Conservation (phyloP, 805 yeast species). For the Metschnikowia colocasiae region DNA sequence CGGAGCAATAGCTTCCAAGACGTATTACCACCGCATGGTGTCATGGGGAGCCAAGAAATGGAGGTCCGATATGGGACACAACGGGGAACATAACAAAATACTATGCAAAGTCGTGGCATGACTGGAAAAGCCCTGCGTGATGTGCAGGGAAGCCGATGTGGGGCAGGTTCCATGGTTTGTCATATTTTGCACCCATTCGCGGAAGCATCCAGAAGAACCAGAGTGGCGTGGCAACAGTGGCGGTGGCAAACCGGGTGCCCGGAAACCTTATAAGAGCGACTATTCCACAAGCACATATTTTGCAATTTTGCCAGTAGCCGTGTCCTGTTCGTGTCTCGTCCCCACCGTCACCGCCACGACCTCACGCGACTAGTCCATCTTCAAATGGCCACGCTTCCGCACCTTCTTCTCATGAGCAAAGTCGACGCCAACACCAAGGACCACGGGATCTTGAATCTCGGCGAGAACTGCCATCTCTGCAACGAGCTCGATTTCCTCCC, state of each 20-base stretch:
- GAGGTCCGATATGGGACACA: too few relatives aligned
- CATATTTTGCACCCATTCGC: constrained; percentile 8
- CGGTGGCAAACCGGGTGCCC: not conserved
- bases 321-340: not conserved
- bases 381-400: constrained; percentile 8
- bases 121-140: too few relatives aligned
- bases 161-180: not conserved
- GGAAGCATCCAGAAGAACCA: constrained; percentile 6
- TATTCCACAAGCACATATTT: not conserved
- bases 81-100: too few relatives aligned
- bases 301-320: not conserved
- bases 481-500: constrained; percentile 57
- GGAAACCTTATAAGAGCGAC: not conserved
- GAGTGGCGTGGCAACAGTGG: not conserved
- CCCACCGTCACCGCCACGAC: constrained; percentile 3
- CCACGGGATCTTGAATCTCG: constrained; percentile 49
- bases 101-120: too few relatives aligned
- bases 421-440: constrained; percentile 20
- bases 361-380: constrained; percentile 1
- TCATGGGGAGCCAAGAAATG: too few relatives aligned
- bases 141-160: not conserved
- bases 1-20: too few relatives aligned
- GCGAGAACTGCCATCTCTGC: constrained; percentile 54
- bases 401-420: constrained; percentile 23
- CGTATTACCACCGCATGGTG: too few relatives aligned